Evolutionary conservation across 116 monocot species (phyloP).

Genomic region (Thalassia testudinum): DNA sequence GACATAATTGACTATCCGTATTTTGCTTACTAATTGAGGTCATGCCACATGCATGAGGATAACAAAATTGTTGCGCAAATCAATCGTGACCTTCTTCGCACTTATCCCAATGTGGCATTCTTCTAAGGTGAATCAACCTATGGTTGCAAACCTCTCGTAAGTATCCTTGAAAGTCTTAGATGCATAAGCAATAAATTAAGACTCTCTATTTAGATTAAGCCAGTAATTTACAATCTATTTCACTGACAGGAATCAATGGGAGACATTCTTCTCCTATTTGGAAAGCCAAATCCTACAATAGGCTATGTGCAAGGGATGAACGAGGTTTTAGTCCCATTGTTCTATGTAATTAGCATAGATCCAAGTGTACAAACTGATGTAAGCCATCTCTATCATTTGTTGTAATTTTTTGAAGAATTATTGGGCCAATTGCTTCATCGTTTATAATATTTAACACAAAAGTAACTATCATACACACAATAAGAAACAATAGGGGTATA

Average conservation of each 20-base stretch:
- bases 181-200: no score
- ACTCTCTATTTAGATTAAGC: no score
- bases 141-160: no score
- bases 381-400: slow-evolving; percentile 8
- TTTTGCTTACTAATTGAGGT: no score
- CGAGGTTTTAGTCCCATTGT: slow-evolving; percentile 79
- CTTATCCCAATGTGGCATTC: slow-evolving; percentile 81
- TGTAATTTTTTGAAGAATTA: no score
- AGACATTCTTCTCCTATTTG: slow-evolving; percentile 56
- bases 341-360: slow-evolving; percentile 68
- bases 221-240: slow-evolving; percentile 1
- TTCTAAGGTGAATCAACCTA: slow-evolving; percentile 59
- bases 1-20: no score
- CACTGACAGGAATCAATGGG: slow-evolving; percentile 45
- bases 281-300: slow-evolving; percentile 74
- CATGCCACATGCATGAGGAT: no score
- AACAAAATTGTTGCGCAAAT: slow-evolving; percentile 77
- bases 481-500: no score
- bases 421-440: no score
- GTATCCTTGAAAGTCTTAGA: no score
- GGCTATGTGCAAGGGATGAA: slow-evolving; percentile 98
- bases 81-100: slow-evolving; percentile 76
- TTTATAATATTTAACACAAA: no score
- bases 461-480: no score
- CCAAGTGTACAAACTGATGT: slow-evolving; percentile 63